phyloP scores from a whole-genome alignment of 2,329 filamentous ascomycete genomes.

The Ascocoryne sarcoides region DNA sequence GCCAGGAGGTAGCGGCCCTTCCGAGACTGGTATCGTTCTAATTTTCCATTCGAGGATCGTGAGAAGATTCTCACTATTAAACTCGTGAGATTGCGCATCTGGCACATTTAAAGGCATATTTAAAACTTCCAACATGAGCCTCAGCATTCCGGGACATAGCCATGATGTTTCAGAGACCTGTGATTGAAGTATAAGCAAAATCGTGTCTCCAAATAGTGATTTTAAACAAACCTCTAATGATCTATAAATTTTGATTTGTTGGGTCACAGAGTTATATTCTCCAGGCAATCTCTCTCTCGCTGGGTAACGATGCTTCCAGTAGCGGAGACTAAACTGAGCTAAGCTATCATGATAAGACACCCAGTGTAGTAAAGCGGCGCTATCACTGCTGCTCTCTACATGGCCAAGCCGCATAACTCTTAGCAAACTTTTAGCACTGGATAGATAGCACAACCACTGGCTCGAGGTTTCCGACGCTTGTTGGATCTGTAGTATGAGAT shows the following conservation, averaged over 20 bases:
- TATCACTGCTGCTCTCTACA: neutral
- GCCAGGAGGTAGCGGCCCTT: too few species aligned
- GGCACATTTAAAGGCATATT: neutral
- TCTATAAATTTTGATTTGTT: too few species aligned
- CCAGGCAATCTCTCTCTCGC: too few species aligned
- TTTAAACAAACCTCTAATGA: too few species aligned
- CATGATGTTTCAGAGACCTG: too few species aligned
- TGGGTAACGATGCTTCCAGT: neutral
- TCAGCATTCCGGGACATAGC: neutral
- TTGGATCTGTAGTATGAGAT: constrained; percentile 1
- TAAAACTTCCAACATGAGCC: neutral
- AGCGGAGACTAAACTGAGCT: neutral
- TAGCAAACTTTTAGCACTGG: neutral
- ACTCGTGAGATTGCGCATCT: neutral
- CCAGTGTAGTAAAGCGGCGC: neutral
- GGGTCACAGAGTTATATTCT: too few species aligned
- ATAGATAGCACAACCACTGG: constrained; percentile 2
- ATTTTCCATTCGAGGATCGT: neutral
- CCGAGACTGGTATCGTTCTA: too few species aligned
- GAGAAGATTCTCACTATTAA: neutral
- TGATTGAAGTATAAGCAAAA: too few species aligned
- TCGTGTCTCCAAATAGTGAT: too few species aligned
- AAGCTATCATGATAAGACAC: neutral
- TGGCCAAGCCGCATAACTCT: neutral
- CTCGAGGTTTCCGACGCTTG: constrained; percentile 1